phyloP scores from a whole-genome alignment of 805 yeast genomes.

The Myxozyma melibiosi region DNA sequence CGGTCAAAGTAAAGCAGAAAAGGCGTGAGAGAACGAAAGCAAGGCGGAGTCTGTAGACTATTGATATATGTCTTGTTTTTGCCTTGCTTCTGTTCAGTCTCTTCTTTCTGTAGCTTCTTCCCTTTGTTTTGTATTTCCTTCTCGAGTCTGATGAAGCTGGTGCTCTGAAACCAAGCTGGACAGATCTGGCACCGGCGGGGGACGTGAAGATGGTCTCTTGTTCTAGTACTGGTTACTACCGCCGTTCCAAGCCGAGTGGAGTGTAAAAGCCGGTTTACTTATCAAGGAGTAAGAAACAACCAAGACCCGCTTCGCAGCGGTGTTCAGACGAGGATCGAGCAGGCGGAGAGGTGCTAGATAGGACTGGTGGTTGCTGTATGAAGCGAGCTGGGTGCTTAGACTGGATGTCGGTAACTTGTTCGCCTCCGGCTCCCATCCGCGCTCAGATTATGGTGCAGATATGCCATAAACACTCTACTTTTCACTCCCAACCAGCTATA shows the following conservation, averaged over 20 bases:
- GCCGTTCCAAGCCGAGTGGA: not conserved
- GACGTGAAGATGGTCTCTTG: no score
- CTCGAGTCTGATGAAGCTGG: not conserved
- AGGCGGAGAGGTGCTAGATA: not conserved
- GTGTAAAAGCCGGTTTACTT: slow-evolving; percentile 5
- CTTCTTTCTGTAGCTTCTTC: not conserved
- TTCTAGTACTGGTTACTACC: slow-evolving; percentile 11
- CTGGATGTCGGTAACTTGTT: no score
- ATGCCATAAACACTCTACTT: no score
- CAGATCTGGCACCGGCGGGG: no score
- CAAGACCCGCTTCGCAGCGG: no score
- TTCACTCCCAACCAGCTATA: no score
- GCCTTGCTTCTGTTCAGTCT: no score
- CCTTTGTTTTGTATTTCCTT: not conserved
- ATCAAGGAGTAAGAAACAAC: not conserved
- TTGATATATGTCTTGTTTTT: no score
- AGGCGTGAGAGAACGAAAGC: not conserved
- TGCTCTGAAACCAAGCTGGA: not conserved
- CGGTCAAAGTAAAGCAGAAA: no score
- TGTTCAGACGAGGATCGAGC: not conserved
- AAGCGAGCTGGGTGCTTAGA: no score
- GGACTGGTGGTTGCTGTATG: not conserved
- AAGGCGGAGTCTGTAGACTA: not conserved
- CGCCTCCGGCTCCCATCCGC: no score
- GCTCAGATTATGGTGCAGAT: no score